Percentiles rank a stretch among this genome's conserved stretches.
phyloP scores from a whole-genome alignment of 805 yeast species.

The Saitoella complicata region DNA sequence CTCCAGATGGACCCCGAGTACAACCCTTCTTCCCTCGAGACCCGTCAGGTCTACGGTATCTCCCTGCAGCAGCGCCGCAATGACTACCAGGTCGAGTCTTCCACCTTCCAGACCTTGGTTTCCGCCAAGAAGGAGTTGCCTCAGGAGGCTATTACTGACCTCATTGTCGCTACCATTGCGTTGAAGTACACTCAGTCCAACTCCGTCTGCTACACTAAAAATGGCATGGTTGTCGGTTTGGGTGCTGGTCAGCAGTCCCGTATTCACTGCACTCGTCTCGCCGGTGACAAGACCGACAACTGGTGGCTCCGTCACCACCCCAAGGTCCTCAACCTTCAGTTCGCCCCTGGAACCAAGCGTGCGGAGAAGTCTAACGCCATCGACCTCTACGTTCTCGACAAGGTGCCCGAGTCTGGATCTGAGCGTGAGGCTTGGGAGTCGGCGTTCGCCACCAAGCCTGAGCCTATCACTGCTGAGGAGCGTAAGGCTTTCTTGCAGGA shows the following conservation, averaged over 20 bases:
- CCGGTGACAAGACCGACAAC: slow-evolving; percentile 98
- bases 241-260: slow-evolving; percentile 99
- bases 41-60: slow-evolving; percentile 92
- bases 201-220: slow-evolving; percentile 95
- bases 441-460: slow-evolving; percentile 72
- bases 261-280: slow-evolving; percentile 97
- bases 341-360: slow-evolving; percentile 97
- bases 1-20: slow-evolving; percentile 91
- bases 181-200: slow-evolving; percentile 96
- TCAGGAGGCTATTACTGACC: slow-evolving; percentile 82
- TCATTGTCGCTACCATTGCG: slow-evolving; percentile 94
- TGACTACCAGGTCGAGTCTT: slow-evolving; percentile 85
- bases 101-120: slow-evolving; percentile 82
- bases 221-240: slow-evolving; percentile 97
- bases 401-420: slow-evolving; percentile 81
- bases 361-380: slow-evolving; percentile 98
- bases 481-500: slow-evolving; percentile 73
- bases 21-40: slow-evolving; percentile 65
- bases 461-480: slow-evolving; percentile 67
- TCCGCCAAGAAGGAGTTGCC: slow-evolving; percentile 74
- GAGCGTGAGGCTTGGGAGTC: slow-evolving; percentile 85
- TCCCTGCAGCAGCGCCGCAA: slow-evolving; percentile 92
- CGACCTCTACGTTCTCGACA: slow-evolving; percentile 80
- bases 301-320: slow-evolving; percentile 99
- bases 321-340: slow-evolving; percentile 73